A percentile compares a stretch with the other conserved stretches of the same genome.
Conservation (phyloP, 257 asterid genomes). For the Marsdenia floribunda region DNA sequence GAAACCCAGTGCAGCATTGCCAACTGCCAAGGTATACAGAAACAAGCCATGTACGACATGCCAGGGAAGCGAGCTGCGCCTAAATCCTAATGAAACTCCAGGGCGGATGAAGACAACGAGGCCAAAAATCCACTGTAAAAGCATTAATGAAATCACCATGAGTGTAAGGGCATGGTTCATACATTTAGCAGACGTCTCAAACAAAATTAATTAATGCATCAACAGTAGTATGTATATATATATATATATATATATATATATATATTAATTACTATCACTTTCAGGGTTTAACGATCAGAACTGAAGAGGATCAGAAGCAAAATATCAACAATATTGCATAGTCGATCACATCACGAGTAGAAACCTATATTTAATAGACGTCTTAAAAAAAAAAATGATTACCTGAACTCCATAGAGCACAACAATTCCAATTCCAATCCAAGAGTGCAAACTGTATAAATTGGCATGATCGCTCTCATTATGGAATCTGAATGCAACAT, state of each 20-base stretch:
- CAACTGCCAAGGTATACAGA: conserved; percentile 58
- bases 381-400: neutral
- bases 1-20: conserved; percentile 63
- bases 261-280: too few species aligned
- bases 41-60: conserved; percentile 71
- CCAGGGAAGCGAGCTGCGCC: conserved; percentile 88
- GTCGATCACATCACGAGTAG: neutral
- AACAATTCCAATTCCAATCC: too few species aligned
- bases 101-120: conserved; percentile 86
- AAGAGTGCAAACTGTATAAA: too few species aligned
- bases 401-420: too few species aligned
- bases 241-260: too few species aligned
- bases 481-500: conserved; percentile 1
- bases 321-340: neutral
- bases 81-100: conserved; percentile 59
- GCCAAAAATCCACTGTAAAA: conserved; percentile 83
- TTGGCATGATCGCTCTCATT: conserved; percentile 1
- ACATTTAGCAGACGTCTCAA: neutral
- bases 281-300: too few species aligned
- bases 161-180: too few species aligned
- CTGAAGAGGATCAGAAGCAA: neutral
- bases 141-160: neutral
- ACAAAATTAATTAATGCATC: neutral
- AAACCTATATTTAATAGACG: neutral
- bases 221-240: too few species aligned